A percentile compares a stretch with the other conserved stretches of the same genome.
phyloP scores from a whole-genome alignment of 805 yeast genomes.

The Spathaspora girioi region DNA sequence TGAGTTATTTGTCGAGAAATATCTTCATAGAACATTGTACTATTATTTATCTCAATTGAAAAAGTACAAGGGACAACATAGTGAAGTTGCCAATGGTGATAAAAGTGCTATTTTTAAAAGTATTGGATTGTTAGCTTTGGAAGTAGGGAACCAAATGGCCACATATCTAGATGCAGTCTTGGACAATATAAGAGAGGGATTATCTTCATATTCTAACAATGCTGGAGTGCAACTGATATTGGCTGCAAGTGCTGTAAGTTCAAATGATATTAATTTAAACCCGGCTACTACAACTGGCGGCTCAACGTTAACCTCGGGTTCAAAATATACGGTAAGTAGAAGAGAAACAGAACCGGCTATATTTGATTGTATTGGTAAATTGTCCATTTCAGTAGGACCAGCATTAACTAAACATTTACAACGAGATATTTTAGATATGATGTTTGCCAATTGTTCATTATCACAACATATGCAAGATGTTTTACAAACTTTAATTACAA shows the following conservation, averaged over 20 bases:
- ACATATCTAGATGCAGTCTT: slow-evolving; percentile 86
- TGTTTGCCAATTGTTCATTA: slow-evolving; percentile 73
- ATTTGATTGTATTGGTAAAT: slow-evolving; percentile 81
- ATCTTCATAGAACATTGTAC: slow-evolving; percentile 73
- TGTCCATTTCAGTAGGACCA: slow-evolving; percentile 88
- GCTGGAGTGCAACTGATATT: slow-evolving; percentile 37
- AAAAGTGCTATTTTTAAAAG: slow-evolving; percentile 72
- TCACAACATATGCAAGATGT: slow-evolving; percentile 81
- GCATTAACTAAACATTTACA: slow-evolving; percentile 87
- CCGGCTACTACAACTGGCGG: slow-evolving; percentile 3
- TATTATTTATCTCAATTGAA: slow-evolving; percentile 77
- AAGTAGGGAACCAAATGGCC: slow-evolving; percentile 79
- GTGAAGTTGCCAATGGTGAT: slow-evolving; percentile 47
- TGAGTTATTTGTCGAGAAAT: slow-evolving; percentile 70
- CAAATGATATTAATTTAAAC: slow-evolving; percentile 4
- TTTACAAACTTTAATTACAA: slow-evolving; percentile 58
- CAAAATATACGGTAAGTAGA: slow-evolving; percentile 53
- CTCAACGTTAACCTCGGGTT: slow-evolving; percentile 19
- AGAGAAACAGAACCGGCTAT: slow-evolving; percentile 81
- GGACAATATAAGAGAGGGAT: slow-evolving; percentile 76
- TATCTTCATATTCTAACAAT: slow-evolving; percentile 37
- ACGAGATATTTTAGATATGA: slow-evolving; percentile 71
- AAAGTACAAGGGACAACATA: slow-evolving; percentile 48
- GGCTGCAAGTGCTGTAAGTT: slow-evolving; percentile 29
- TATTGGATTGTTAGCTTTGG: slow-evolving; percentile 78